These are phyloP conservation scores for Fusarium continuum DNA, from an alignment of 2,329 filamentous ascomycete genomes.

Conservation along the genomic window DNA sequence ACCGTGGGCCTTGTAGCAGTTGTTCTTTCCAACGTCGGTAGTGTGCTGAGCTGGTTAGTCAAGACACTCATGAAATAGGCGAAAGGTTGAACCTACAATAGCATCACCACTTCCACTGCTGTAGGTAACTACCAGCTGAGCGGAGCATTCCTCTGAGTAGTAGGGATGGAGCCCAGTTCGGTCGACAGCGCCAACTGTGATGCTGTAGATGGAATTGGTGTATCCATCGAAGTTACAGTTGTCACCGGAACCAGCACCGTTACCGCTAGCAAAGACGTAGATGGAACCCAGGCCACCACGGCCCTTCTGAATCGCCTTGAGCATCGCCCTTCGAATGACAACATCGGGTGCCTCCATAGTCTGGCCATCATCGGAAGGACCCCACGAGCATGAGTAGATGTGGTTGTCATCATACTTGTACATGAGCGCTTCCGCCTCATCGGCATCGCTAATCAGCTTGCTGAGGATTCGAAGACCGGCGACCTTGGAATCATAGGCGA, in stretches of 20 bases:
- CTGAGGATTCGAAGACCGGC: slow-evolving; percentile 93
- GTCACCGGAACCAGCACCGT: slow-evolving; percentile 85
- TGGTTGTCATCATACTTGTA: slow-evolving; percentile 91
- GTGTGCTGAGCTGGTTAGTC: slow-evolving; percentile 69
- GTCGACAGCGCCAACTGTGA: slow-evolving; percentile 94
- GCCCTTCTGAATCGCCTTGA: slow-evolving; percentile 90
- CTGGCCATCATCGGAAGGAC: slow-evolving; percentile 89
- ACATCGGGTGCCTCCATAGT: slow-evolving; percentile 95
- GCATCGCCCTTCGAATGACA: slow-evolving; percentile 87
- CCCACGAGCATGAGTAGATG: slow-evolving; percentile 99
- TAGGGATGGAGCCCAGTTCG: slow-evolving; percentile 88
- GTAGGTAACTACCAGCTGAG: slow-evolving; percentile 94
- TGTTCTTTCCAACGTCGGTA: slow-evolving; percentile 87
- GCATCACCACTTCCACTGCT: slow-evolving; percentile 89
- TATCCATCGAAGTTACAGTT: slow-evolving; percentile 99
- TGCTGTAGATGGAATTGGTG: slow-evolving; percentile 99
- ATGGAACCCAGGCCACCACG: slow-evolving; percentile 85
- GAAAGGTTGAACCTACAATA: slow-evolving; percentile 66
- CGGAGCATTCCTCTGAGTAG: slow-evolving; percentile 96
- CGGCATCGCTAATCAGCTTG: slow-evolving; percentile 87
- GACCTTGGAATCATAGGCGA: slow-evolving; percentile 91
- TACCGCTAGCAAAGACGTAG: slow-evolving; percentile 94
- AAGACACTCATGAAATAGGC: neutral
- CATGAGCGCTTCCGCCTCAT: slow-evolving; percentile 92
- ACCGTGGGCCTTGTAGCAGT: slow-evolving; percentile 84